A percentile compares a stretch with the other conserved stretches of the same genome.
These are phyloP conservation scores for Neoascochyta sp. DNA, from an alignment of 2,329 filamentous ascomycete genomes.

Conservation along the genomic window DNA sequence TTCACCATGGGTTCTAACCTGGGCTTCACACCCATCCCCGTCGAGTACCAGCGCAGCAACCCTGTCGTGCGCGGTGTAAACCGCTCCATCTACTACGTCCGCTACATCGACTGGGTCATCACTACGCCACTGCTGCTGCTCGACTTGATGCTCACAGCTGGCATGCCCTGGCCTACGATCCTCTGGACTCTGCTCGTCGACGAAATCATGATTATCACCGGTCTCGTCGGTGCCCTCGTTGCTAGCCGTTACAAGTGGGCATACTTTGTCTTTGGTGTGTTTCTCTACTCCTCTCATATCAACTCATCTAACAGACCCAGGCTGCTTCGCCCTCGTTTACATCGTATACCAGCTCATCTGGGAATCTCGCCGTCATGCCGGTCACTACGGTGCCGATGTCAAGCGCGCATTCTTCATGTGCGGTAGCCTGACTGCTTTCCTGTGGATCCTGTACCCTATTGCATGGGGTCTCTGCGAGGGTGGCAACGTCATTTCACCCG, in stretches of 20 bases:
- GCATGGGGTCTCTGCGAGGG: slow-evolving; percentile 62
- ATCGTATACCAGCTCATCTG: slow-evolving; percentile 58
- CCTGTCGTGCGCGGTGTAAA: slow-evolving; percentile 49
- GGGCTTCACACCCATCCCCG: slow-evolving; percentile 60
- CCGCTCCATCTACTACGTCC: slow-evolving; percentile 63
- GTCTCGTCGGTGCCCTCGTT: slow-evolving; percentile 63
- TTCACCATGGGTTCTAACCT: slow-evolving; percentile 66
- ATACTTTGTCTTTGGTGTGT: slow-evolving; percentile 55
- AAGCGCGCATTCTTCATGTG: slow-evolving; percentile 53
- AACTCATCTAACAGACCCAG: slow-evolving; percentile 2
- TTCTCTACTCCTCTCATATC: background rate
- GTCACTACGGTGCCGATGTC: slow-evolving; percentile 53
- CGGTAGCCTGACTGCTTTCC: slow-evolving; percentile 55
- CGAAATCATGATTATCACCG: slow-evolving; percentile 64
- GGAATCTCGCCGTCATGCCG: slow-evolving; percentile 56
- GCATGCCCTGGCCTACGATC: slow-evolving; percentile 62
- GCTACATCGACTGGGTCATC: slow-evolving; percentile 63
- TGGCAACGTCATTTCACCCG: slow-evolving; percentile 62
- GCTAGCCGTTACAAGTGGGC: slow-evolving; percentile 64
- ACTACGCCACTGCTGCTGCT: slow-evolving; percentile 63
- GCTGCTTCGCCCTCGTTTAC: slow-evolving; percentile 52
- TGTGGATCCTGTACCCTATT: slow-evolving; percentile 62
- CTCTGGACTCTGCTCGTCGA: slow-evolving; percentile 61
- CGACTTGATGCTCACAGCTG: slow-evolving; percentile 61
- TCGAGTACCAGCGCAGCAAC: slow-evolving; percentile 53